phyloP scores from a whole-genome alignment of 768 basidiomycete species.

The Auricularia sp. region DNA sequence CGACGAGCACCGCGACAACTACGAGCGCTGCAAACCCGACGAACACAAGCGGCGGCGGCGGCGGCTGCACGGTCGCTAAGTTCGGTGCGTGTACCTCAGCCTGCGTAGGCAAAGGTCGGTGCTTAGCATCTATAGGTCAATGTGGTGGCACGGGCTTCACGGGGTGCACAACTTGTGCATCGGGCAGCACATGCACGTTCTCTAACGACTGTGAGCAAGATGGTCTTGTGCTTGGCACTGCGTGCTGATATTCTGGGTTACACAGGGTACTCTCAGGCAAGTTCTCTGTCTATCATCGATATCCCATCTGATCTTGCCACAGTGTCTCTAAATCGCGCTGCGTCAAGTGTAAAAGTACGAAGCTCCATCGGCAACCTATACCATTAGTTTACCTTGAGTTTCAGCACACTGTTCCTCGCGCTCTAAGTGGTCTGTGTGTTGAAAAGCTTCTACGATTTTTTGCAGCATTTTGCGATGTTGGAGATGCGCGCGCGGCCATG shows the following conservation, averaged over 20 bases:
- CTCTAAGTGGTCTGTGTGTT: no score
- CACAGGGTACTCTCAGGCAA: not conserved
- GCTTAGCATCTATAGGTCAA: not conserved
- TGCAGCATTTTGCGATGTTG: no score
- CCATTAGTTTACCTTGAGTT: no score
- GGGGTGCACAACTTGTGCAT: not conserved
- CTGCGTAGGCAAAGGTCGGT: not conserved
- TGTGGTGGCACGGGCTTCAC: not conserved
- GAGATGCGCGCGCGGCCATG: no score
- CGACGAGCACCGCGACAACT: not conserved
- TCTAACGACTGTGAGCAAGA: not conserved
- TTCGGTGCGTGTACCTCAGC: not conserved
- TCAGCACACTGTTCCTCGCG: no score
- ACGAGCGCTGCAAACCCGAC: not conserved
- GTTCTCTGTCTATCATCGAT: not conserved
- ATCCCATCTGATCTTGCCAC: not conserved
- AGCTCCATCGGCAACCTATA: not conserved
- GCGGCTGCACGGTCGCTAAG: not conserved
- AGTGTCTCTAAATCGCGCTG: not conserved
- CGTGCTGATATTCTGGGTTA: not conserved
- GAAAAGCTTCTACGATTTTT: no score
- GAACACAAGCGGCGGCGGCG: not conserved
- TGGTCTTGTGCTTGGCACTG: not conserved
- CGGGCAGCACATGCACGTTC: not conserved
- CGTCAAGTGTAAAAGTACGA: not conserved